Percentiles rank a stretch among this genome's conserved stretches.
Conservation (phyloP, 495 filamentous ascomycete genomes). For the Penicillium ochrochloron region DNA sequence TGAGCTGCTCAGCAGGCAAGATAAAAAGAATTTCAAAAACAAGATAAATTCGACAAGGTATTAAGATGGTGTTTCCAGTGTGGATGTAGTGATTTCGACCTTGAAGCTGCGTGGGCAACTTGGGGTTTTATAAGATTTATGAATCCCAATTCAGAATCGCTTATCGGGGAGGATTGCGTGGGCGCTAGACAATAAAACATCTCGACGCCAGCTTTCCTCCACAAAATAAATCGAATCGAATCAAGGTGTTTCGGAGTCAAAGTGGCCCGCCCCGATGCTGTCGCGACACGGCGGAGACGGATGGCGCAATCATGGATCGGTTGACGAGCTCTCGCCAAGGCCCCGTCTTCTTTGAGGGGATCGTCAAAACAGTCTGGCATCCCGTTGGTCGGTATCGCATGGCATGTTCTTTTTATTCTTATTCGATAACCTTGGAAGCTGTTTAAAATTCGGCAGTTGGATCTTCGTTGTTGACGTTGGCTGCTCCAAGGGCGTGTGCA, state of each 20-base stretch:
- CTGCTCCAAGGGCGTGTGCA: too few relatives aligned
- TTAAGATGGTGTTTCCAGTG: background rate
- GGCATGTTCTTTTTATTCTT: background rate
- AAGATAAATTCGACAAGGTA: background rate
- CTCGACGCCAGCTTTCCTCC: background rate
- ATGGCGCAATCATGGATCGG: conserved; percentile 33
- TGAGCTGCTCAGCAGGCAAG: background rate
- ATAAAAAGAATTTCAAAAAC: background rate
- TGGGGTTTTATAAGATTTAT: background rate
- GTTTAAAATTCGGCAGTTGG: background rate
- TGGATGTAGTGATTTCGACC: background rate
- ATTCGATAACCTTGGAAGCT: background rate
- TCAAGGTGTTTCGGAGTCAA: background rate
- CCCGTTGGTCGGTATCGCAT: background rate
- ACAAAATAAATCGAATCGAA: background rate
- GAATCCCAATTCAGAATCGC: background rate
- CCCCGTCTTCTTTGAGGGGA: background rate
- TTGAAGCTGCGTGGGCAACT: background rate
- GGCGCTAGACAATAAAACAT: background rate
- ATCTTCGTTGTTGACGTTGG: background rate
- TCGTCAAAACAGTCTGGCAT: background rate
- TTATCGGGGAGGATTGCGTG: conserved; percentile 10
- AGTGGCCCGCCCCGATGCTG: conserved; percentile 8
- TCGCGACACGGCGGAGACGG: conserved; percentile 29
- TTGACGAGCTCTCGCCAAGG: conserved; percentile 16